Evolutionary conservation across 495 filamentous ascomycete genomes (phyloP), one percentile per base, ranked within the genome.

Genomic region (Penicillium mononematosum): DNA sequence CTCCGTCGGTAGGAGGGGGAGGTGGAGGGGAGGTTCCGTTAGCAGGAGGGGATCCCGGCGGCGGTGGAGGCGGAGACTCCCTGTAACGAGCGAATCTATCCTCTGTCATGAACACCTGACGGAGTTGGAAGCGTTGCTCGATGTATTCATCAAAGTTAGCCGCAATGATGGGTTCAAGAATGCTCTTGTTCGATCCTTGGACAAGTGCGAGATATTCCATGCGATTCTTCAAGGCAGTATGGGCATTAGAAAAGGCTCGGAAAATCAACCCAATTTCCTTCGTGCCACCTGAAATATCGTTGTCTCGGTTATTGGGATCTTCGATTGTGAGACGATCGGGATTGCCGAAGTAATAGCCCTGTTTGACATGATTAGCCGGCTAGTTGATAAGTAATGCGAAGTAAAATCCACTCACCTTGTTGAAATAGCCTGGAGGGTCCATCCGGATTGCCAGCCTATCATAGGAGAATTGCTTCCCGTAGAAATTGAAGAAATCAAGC

Each of bases 231-330:
- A 62, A 47, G 27, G 25, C 43, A 2, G 71, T 49, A 59, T 85
- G 82, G 0, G 92, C 89, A 1, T 84, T 58, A 0, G 78, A 66
- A 69, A 98, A 98, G 9, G 73, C 65, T 6, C 73, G 56, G 43
- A 88, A 73, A 36, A 98, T 88, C 16, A 76, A 65, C 0, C 62
- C 31, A 19, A 86, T 86, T 45, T 88, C 85, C 36, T 70, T 79
- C 3, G 90, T 91, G 1, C 91, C 91, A 12, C 90, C 88, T 2
- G 93, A 83, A 14, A 98, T 91, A 60, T 98, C 91, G 64, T 97
- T 97, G 16, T 75, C 72, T 0, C 80, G 70, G 50, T 88, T 86
- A 66, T 98, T 96, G 0, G 94, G 94, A 67, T 98, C 95, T 51
- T 92, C 84, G 58, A 98, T 95, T 3, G 81, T 85, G 7, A 96